phyloP scores from a whole-genome alignment of 2,329 filamentous ascomycete species.

The Fusarium aywerte region DNA sequence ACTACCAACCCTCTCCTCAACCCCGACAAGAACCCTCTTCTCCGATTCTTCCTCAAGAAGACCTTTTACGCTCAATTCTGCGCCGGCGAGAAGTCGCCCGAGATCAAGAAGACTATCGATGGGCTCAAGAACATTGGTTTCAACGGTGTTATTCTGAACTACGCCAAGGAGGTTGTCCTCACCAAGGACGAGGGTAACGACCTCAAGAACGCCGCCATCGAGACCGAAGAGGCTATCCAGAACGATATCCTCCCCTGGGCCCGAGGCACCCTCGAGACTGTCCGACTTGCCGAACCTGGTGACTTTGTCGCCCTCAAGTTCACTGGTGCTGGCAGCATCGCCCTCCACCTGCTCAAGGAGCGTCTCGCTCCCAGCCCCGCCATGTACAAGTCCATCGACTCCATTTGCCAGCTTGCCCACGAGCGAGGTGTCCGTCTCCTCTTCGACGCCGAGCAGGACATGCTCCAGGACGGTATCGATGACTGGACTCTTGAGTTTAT shows the following conservation, averaged over 20 bases:
- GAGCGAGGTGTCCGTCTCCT: constrained; percentile 77
- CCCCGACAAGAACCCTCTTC: constrained; percentile 78
- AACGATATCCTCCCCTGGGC: constrained; percentile 77
- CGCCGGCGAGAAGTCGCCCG: constrained; percentile 76
- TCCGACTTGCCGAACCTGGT: constrained; percentile 70
- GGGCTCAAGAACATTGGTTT: constrained; percentile 80
- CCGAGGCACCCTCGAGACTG: constrained; percentile 77
- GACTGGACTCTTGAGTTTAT: constrained; percentile 83
- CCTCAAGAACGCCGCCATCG: constrained; percentile 59
- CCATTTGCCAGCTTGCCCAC: constrained; percentile 78
- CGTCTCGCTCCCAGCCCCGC: constrained; percentile 70
- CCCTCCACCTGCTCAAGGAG: constrained; percentile 73
- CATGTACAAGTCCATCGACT: constrained; percentile 76
- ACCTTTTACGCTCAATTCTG: constrained; percentile 95
- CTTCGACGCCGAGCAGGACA: constrained; percentile 87
- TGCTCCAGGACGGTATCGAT: constrained; percentile 82
- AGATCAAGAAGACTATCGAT: constrained; percentile 74
- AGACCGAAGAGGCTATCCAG: constrained; percentile 60
- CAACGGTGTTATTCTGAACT: constrained; percentile 84
- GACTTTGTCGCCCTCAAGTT: constrained; percentile 79
- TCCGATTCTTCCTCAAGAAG: constrained; percentile 77
- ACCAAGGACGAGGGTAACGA: constrained; percentile 62
- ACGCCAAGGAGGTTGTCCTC: constrained; percentile 83
- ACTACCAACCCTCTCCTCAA: constrained; percentile 73
- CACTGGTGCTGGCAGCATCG: constrained; percentile 82